Evolutionary conservation across 2,329 filamentous ascomycete species (phyloP), one percentile per base, ranked within the genome.

Genomic region (Triangularia verruculosa): DNA sequence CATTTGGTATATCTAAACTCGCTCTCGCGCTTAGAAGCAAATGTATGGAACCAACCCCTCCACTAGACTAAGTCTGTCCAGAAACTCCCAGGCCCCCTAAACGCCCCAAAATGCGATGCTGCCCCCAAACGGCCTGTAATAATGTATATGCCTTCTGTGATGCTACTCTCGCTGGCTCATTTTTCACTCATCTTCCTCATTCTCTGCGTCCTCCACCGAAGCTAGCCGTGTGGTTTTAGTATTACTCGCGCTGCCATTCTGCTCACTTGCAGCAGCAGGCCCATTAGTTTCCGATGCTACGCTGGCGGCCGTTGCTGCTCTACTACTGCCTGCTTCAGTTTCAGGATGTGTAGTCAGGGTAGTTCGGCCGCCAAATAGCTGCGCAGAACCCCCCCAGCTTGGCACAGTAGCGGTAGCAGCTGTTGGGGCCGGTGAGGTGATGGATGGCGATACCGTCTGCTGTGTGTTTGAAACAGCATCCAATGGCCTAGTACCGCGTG

Each of bases 141-240:
- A 20, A 47, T 47, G 39, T 47, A 20, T 47, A 17, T 47, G 20
- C 6, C 39, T 47, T 17, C 39, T 47, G 39, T 47, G 11, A 7
- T 20, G 39, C 25, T 58, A 47, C n/a, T 13, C 20, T 25, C 2
- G 28, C 15, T 22, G 17, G 9, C 17, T 39, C 20, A n/a, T 17
- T 39, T 17, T 17, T 43, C 32, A 58, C 25, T n/a, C 30, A 15
- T 58, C 39, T 9, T 43, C 56, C 13, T 58, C 39, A 8, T 58
- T 39, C 20, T 58, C 56, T 27, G 56, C 56, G 22, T 58, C 56
- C 22, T 58, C 56, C 30, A 58, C 56, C 17, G 56, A 43, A 39
- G 28, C 56, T 27, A 39, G 30, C 25, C 56, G 13, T 20, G 56
- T n/a, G 30, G 28, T 43, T 9, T 22, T 24, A n/a, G 3, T 27